Conservation (phyloP, 2,329 filamentous ascomycete species). For the Nothomitra cinnamomea region DNA sequence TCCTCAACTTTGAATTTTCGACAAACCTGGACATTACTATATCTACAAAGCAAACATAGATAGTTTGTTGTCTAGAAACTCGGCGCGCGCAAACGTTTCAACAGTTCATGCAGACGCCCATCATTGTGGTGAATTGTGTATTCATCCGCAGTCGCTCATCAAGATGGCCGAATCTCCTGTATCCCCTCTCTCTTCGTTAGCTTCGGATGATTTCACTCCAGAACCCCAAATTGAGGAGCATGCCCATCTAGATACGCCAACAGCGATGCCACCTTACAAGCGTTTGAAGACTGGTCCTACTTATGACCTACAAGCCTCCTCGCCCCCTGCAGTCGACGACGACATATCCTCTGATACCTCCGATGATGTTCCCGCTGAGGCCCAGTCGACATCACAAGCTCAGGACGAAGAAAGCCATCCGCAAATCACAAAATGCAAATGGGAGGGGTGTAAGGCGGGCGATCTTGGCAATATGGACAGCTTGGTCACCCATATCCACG, state of each 20-base stretch:
- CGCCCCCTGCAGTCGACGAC: slow-evolving; percentile 27
- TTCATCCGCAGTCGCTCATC: slow-evolving; percentile 1
- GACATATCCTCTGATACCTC: slow-evolving; percentile 78
- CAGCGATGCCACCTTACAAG: slow-evolving; percentile 11
- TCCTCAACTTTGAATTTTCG: no score
- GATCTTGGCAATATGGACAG: slow-evolving; percentile 33
- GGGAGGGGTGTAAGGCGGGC: slow-evolving; percentile 32
- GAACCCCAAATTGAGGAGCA: slow-evolving; percentile 28
- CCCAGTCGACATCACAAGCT: slow-evolving; percentile 20
- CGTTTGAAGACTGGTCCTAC: slow-evolving; percentile 8
- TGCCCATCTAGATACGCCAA: slow-evolving; percentile 19
- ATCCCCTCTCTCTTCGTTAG: slow-evolving; percentile 47
- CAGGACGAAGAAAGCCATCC: slow-evolving; percentile 21
- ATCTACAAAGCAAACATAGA: not conserved
- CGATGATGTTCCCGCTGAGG: slow-evolving; percentile 41
- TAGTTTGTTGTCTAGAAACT: not conserved
- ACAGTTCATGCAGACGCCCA: not conserved
- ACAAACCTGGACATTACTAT: no score
- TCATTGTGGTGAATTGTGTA: no score
- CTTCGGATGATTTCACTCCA: slow-evolving; percentile 44
- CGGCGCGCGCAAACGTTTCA: not conserved
- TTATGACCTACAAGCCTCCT: slow-evolving; percentile 23
- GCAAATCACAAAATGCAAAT: slow-evolving; percentile 30
- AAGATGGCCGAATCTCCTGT: slow-evolving; percentile 37
- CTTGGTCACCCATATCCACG: slow-evolving; percentile 43